Conservation (phyloP, 768 basidiomycete genomes). For the Pluteus cervinus region DNA sequence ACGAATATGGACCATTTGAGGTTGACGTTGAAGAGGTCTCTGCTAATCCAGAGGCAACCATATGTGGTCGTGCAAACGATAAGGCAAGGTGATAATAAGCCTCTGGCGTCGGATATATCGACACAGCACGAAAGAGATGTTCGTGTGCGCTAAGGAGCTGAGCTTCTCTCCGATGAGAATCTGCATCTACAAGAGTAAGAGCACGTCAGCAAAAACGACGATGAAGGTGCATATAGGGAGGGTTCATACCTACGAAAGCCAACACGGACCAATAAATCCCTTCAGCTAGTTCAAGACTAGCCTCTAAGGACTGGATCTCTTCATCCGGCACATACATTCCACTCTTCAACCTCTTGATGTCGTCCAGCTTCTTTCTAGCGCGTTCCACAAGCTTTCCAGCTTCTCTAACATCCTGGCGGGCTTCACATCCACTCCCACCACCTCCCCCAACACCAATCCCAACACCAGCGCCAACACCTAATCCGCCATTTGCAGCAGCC, state of each 20-base stretch:
- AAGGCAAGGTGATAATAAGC: slow-evolving; percentile 80
- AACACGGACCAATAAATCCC: slow-evolving; percentile 71
- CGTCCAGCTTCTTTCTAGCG: slow-evolving; percentile 50
- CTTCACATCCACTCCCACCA: slow-evolving; percentile 24
- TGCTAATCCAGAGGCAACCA: no score
- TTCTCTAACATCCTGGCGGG: slow-evolving; percentile 54
- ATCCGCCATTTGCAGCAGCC: no score
- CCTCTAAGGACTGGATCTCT: no score
- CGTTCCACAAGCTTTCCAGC: slow-evolving; percentile 56
- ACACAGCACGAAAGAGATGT: slow-evolving; percentile 49
- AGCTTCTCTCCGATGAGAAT: no score
- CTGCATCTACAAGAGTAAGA: no score
- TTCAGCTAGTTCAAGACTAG: slow-evolving; percentile 58
- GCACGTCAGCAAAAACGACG: no score
- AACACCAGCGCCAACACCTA: background rate
- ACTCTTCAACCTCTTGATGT: slow-evolving; percentile 44
- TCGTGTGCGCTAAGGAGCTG: no score
- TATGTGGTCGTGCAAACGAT: slow-evolving; percentile 60
- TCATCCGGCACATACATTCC: no score
- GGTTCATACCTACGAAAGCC: slow-evolving; percentile 55
- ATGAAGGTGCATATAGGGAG: no score
- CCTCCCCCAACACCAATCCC: slow-evolving; percentile 4
- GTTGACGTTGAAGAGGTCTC: slow-evolving; percentile 57
- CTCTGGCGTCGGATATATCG: slow-evolving; percentile 42
- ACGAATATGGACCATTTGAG: no score